A percentile compares a stretch with the other conserved stretches of the same genome.
phyloP scores from a whole-genome alignment of 306 rosid species.

The Erythrophleum fordii region DNA sequence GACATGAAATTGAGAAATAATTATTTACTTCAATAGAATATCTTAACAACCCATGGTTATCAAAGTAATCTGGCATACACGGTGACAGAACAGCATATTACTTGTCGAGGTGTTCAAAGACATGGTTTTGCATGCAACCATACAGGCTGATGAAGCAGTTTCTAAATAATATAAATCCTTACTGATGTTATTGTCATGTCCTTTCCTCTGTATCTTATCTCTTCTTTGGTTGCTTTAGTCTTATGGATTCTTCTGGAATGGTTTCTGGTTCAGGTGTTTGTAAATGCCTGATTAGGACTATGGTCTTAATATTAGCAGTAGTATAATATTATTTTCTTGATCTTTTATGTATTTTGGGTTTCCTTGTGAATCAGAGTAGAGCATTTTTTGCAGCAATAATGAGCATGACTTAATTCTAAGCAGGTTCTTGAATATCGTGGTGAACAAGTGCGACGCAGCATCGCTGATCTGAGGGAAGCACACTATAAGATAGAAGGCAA shows the following conservation, averaged over 20 bases:
- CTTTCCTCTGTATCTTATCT: not conserved
- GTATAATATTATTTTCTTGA: conserved; percentile 5
- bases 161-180: not conserved
- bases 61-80: not conserved
- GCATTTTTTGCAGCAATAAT: conserved; percentile 3
- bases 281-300: conserved; percentile 20
- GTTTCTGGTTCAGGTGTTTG: conserved; percentile 17
- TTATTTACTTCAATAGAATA: not conserved
- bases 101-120: not conserved
- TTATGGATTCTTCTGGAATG: conserved; percentile 19
- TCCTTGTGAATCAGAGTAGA: conserved; percentile 17
- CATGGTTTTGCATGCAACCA: conserved; percentile 30
- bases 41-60: conserved; percentile 21
- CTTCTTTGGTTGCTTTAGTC: conserved; percentile 7
- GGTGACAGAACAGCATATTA: not conserved
- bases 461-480: conserved; percentile 94
- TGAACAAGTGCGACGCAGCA: conserved; percentile 91
- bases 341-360: not conserved
- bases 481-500: conserved; percentile 84
- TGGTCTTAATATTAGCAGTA: conserved; percentile 9
- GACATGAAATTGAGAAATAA: not conserved
- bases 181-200: conserved; percentile 9
- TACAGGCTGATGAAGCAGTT: conserved; percentile 5
- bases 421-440: conserved; percentile 99
- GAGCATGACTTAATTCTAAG: conserved; percentile 32